phyloP scores from a whole-genome alignment of 2,329 filamentous ascomycete species.

The Monosporascus sp. region DNA sequence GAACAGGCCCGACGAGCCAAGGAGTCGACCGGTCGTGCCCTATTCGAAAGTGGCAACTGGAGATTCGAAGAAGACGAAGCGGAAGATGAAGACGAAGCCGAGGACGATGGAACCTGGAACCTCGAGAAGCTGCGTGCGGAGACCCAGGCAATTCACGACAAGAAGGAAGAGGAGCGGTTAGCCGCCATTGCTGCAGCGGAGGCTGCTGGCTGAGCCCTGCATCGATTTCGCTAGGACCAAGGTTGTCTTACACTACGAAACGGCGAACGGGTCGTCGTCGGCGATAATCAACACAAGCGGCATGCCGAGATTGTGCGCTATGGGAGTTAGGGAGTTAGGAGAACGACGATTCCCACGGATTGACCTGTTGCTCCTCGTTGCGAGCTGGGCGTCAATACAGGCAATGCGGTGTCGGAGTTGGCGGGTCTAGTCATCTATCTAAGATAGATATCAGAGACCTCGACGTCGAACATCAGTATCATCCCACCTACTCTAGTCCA shows the following conservation, averaged over 20 bases:
- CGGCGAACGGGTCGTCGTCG: background rate
- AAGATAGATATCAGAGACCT: background rate
- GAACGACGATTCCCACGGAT: constrained; percentile 2
- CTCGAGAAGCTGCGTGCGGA: constrained; percentile 76
- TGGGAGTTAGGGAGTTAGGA: background rate
- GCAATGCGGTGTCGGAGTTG: constrained; percentile 5
- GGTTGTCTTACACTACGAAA: background rate
- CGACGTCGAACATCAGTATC: background rate
- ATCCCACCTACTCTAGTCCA: background rate
- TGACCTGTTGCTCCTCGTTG: constrained; percentile 11
- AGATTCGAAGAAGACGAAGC: constrained; percentile 57
- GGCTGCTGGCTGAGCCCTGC: constrained; percentile 7
- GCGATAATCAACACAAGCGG: background rate
- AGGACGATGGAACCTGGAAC: constrained; percentile 61
- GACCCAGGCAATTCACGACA: constrained; percentile 69
- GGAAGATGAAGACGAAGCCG: constrained; percentile 56
- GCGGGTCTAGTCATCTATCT: constrained; percentile 5
- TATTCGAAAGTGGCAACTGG: constrained; percentile 98
- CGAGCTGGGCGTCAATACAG: constrained; percentile 13
- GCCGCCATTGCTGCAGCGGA: constrained; percentile 24
- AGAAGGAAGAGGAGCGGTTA: constrained; percentile 72
- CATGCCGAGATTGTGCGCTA: constrained; percentile 1
- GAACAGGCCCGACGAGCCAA: constrained; percentile 85
- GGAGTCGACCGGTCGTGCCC: constrained; percentile 87
- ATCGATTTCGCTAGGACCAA: background rate